Base-by-base conservation (phyloP, 2,329 filamentous ascomycete genomes). In the Phaeosphaeriaceae sp. region DNA sequence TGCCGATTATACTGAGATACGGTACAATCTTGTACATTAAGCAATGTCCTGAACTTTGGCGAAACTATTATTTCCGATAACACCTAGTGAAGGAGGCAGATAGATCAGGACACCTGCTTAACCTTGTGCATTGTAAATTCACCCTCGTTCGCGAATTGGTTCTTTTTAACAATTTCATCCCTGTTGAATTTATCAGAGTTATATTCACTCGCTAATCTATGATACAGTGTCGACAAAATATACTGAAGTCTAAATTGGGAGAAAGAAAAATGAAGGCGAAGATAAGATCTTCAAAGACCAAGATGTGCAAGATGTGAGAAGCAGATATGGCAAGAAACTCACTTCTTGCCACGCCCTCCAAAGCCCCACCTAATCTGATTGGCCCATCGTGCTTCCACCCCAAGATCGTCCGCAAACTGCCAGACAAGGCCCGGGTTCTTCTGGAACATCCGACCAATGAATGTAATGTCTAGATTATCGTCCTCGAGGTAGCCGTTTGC, bases 361-460 rank as follows among this genome's bases (percentile, higher is more conserved):
- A 84, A 83, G 8, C 80, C 81, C 82, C 82, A 85, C n/a, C 81
- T 72, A 41, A 85, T 85, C 73, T 95, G 90, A 57, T 85, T 84
- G 1, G 91, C 84, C 83, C 87, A 87, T 61, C 87, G 78, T 4
- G 92, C 84, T 49, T 84, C 77, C 3, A 92, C 85, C 8, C 83
- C 85, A 26, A 96, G 76, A 57, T 91, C 83, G 52, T 89, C 82
- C 0, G 90, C 92, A 54, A 84, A 87, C 28, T 83, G 81, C 74
- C 90, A 84, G 7, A 91, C 87, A 67, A 92, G 85, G 49, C 89
- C 86, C 0, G 92, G 89, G 66, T 96, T 90, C 70, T 90, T 85
- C 75, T 95, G 80, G 73, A 94, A 94, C 65, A 88, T 87, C 47
- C 90, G 80, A 0, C 84, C 92, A 1, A 88, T 80, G 15, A 93